phyloP scores from a whole-genome alignment of 2,329 filamentous ascomycete genomes.

The Alternaria alternata region DNA sequence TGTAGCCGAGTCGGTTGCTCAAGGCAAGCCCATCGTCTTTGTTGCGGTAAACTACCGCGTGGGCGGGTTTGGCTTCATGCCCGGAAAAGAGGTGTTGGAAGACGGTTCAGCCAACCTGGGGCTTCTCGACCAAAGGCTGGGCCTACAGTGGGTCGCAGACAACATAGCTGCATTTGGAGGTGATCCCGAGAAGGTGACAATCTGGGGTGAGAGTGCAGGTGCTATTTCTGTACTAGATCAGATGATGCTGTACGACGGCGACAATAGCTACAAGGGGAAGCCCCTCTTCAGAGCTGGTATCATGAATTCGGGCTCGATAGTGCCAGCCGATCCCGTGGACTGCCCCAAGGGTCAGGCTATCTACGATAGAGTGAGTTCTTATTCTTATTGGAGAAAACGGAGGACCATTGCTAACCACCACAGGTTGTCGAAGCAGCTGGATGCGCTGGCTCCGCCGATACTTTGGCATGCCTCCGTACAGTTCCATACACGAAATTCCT shows the following conservation, averaged over 20 bases:
- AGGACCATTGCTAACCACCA: slow-evolving; percentile 64
- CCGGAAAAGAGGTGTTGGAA: slow-evolving; percentile 70
- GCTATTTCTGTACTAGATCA: slow-evolving; percentile 77
- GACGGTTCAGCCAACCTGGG: slow-evolving; percentile 76
- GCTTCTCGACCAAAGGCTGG: slow-evolving; percentile 75
- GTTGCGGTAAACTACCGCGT: slow-evolving; percentile 82
- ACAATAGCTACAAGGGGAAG: slow-evolving; percentile 77
- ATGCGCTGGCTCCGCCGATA: slow-evolving; percentile 54
- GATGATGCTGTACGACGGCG: slow-evolving; percentile 75
- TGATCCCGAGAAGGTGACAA: slow-evolving; percentile 78
- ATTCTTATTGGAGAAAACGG: background rate
- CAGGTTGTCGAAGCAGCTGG: slow-evolving; percentile 57
- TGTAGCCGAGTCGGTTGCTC: slow-evolving; percentile 52
- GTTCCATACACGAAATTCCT: slow-evolving; percentile 61
- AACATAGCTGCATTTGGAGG: slow-evolving; percentile 82
- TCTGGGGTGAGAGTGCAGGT: slow-evolving; percentile 72
- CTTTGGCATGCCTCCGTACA: slow-evolving; percentile 58
- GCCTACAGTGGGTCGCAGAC: slow-evolving; percentile 77
- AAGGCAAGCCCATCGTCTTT: slow-evolving; percentile 73
- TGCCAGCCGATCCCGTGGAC: slow-evolving; percentile 64
- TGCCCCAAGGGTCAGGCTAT: slow-evolving; percentile 70
- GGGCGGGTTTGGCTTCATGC: slow-evolving; percentile 77
- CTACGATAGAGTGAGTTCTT: slow-evolving; percentile 54
- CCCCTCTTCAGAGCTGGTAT: slow-evolving; percentile 78
- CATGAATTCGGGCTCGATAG: slow-evolving; percentile 64